These are phyloP conservation scores for Cladosporium sp. DNA, from an alignment of 2,329 filamentous ascomycete species.

Conservation along the genomic window DNA sequence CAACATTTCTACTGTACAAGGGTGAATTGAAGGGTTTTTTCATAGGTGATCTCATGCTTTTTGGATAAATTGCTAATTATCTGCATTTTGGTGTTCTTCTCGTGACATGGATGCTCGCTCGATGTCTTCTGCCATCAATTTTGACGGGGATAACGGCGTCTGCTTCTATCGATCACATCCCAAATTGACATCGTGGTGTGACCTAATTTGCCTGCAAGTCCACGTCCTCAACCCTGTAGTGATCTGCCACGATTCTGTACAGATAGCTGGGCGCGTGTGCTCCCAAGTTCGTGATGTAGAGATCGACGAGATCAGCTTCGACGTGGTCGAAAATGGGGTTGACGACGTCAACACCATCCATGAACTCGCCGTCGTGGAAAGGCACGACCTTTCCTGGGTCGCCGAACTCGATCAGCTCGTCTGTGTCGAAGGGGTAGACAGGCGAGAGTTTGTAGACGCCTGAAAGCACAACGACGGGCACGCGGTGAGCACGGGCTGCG, in stretches of 20 bases:
- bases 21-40: too few relatives aligned
- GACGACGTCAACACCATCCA: constrained; percentile 71
- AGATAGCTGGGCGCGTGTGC: constrained; percentile 67
- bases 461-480: constrained; percentile 81
- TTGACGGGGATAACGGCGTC: too few relatives aligned
- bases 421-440: constrained; percentile 78
- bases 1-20: too few relatives aligned
- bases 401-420: constrained; percentile 80
- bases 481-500: constrained; percentile 76
- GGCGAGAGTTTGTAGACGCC: constrained; percentile 94
- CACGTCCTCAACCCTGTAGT: constrained; percentile 70
- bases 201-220: constrained; percentile 35
- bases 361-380: constrained; percentile 74
- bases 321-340: constrained; percentile 82
- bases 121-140: too few relatives aligned
- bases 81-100: too few relatives aligned
- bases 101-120: too few relatives aligned
- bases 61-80: too few relatives aligned
- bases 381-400: constrained; percentile 71
- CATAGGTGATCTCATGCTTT: too few relatives aligned
- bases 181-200: too few relatives aligned
- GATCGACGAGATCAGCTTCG: constrained; percentile 67
- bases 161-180: too few relatives aligned
- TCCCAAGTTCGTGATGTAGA: constrained; percentile 82
- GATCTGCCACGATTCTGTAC: constrained; percentile 69